phyloP scores from a whole-genome alignment of 1,139 yeast genomes.

The Blastobotrys persicus region DNA sequence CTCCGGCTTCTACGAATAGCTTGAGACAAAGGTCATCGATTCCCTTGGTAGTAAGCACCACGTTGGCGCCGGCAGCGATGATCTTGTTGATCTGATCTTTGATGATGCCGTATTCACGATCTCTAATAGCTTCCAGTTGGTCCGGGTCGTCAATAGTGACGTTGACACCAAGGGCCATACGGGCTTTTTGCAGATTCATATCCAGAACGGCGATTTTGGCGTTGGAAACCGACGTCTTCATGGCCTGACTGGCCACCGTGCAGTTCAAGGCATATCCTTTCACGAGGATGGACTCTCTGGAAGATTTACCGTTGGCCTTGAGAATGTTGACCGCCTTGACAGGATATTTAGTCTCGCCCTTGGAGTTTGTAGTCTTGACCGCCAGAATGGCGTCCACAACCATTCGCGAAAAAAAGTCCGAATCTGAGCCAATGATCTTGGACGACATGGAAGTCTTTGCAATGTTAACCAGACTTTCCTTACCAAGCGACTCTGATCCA shows the following conservation, averaged over 20 bases:
- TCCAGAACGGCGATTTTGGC: conserved; percentile 94
- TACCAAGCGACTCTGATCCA: conserved; percentile 78
- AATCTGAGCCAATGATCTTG: conserved; percentile 94
- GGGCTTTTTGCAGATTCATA: conserved; percentile 90
- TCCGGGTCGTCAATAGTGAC: conserved; percentile 97
- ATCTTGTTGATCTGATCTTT: conserved; percentile 86
- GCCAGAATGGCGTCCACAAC: conserved; percentile 96
- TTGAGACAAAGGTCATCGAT: conserved; percentile 95
- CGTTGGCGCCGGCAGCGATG: conserved; percentile 92
- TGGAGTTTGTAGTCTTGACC: conserved; percentile 83
- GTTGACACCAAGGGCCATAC: conserved; percentile 98
- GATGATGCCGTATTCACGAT: conserved; percentile 89
- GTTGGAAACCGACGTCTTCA: conserved; percentile 68
- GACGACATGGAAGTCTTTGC: conserved; percentile 98
- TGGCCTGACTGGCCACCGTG: conserved; percentile 97
- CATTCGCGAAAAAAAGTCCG: conserved; percentile 83
- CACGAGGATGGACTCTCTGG: conserved; percentile 80
- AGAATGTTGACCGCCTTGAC: conserved; percentile 95
- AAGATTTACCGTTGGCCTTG: conserved; percentile 95
- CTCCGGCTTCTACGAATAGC: conserved; percentile 92
- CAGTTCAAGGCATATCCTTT: conserved; percentile 96
- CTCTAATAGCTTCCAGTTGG: conserved; percentile 91
- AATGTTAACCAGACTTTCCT: conserved; percentile 70
- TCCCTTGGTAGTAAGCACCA: conserved; percentile 94
- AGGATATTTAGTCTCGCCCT: conserved; percentile 91